Conservation (phyloP, 2,329 filamentous ascomycete species). For the Phoma sp. region DNA sequence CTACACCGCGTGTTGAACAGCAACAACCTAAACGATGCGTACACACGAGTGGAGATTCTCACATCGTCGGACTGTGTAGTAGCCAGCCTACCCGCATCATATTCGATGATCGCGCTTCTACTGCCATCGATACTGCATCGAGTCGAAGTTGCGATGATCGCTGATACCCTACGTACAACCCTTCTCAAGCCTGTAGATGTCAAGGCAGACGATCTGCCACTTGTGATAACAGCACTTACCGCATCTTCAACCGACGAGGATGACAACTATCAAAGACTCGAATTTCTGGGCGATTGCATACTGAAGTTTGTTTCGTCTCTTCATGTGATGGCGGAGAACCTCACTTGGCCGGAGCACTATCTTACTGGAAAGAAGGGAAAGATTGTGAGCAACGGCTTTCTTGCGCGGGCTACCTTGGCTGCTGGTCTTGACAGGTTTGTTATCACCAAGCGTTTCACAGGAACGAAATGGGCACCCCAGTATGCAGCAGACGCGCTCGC, state of each 20-base stretch:
- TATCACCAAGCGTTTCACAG: constrained; percentile 70
- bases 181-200: constrained; percentile 63
- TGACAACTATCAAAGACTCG: constrained; percentile 80
- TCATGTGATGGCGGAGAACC: constrained; percentile 67
- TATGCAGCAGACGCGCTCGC: constrained; percentile 59
- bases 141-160: constrained; percentile 70
- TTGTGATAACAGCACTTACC: constrained; percentile 74
- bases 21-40: constrained; percentile 29
- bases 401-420: constrained; percentile 69
- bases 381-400: constrained; percentile 76
- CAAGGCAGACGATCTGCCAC: constrained; percentile 51
- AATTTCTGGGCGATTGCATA: constrained; percentile 85
- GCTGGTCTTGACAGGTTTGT: constrained; percentile 76
- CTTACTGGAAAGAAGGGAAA: constrained; percentile 72
- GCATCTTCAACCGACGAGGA: constrained; percentile 65
- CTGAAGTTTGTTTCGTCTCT: constrained; percentile 76
- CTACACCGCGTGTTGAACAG: constrained; percentile 53
- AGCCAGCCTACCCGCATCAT: constrained; percentile 54
- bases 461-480: constrained; percentile 73
- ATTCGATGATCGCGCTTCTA: constrained; percentile 62
- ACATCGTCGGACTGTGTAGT: constrained; percentile 57
- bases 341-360: constrained; percentile 76
- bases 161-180: constrained; percentile 63
- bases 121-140: constrained; percentile 76
- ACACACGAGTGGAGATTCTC: constrained; percentile 57